A percentile compares a stretch with the other conserved stretches of the same genome.
These are phyloP conservation scores for Diplodia seriata DNA, from an alignment of 2,329 filamentous ascomycete species.

Conservation along the genomic window DNA sequence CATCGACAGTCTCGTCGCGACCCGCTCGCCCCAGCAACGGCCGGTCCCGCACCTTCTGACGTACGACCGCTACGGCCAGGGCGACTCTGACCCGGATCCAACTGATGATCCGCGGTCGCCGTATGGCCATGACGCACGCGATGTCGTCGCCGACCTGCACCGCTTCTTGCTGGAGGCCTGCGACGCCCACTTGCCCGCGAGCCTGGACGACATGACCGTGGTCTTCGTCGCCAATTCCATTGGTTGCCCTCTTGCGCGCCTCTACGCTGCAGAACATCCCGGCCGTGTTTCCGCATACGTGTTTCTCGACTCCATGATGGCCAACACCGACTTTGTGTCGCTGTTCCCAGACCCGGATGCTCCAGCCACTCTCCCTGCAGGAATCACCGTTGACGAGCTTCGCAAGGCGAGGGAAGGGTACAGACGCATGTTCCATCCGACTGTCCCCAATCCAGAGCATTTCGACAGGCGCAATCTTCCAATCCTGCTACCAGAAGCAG, in stretches of 20 bases:
- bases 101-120: conserved; percentile 40
- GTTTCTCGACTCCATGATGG: conserved; percentile 65
- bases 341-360: conserved; percentile 63
- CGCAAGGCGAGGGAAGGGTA: conserved; percentile 48
- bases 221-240: conserved; percentile 62
- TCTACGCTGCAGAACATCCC: conserved; percentile 59
- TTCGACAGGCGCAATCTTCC: conserved; percentile 57
- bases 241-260: conserved; percentile 59
- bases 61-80: conserved; percentile 67
- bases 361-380: conserved; percentile 47
- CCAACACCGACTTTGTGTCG: conserved; percentile 63
- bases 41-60: conserved; percentile 56
- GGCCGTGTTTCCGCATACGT: conserved; percentile 56
- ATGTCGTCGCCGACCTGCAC: conserved; percentile 55
- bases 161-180: conserved; percentile 53
- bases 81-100: conserved; percentile 58
- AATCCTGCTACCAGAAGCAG: conserved; percentile 53
- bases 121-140: conserved; percentile 58
- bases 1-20: conserved; percentile 43
- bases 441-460: conserved; percentile 58
- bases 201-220: conserved; percentile 44
- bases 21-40: conserved; percentile 38
- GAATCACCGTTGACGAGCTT: conserved; percentile 47
- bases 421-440: conserved; percentile 56
- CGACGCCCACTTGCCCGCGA: conserved; percentile 43